Conservation (phyloP, 495 filamentous ascomycete genomes). For the Penicillium macrosclerotiorum region DNA sequence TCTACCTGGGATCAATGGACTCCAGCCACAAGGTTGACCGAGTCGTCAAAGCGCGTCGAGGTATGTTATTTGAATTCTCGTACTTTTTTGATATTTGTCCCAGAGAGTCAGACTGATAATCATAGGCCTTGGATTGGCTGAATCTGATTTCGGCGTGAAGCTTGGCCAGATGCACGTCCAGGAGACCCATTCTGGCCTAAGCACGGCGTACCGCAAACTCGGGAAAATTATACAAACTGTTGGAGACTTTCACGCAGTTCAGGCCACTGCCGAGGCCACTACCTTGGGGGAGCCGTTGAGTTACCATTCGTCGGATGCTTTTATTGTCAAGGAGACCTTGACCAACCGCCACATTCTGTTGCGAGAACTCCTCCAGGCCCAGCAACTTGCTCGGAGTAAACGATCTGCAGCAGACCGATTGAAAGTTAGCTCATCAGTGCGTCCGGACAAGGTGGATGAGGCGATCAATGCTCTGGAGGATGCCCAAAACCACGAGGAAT, state of each 20-base stretch:
- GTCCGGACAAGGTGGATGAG: conserved; percentile 93
- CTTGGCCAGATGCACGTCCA: conserved; percentile 79
- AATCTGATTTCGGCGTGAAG: conserved; percentile 91
- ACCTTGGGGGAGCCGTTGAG: conserved; percentile 90
- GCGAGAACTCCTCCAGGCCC: conserved; percentile 85
- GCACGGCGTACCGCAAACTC: conserved; percentile 89
- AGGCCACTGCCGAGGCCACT: conserved; percentile 94
- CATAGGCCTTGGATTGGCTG: conserved; percentile 82
- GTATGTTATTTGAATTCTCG: conserved; percentile 48
- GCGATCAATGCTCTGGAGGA: conserved; percentile 87
- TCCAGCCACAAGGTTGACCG: conserved; percentile 92
- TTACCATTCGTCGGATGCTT: conserved; percentile 93
- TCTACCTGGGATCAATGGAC: conserved; percentile 95
- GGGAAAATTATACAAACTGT: conserved; percentile 89
- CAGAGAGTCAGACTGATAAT: conserved; percentile 14
- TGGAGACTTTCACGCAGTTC: conserved; percentile 95
- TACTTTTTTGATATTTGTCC: neutral
- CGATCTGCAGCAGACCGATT: conserved; percentile 82
- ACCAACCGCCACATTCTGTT: conserved; percentile 99
- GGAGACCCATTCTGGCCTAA: conserved; percentile 84
- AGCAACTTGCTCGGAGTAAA: conserved; percentile 74
- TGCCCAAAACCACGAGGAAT: conserved; percentile 72
- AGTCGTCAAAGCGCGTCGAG: conserved; percentile 86
- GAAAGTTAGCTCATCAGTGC: conserved; percentile 77
- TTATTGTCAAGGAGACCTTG: conserved; percentile 98